A percentile compares a stretch with the other conserved stretches of the same genome.
These are phyloP conservation scores for Chenopodium album DNA, from an alignment of 148 eudicot genomes.

Conservation along the genomic window DNA sequence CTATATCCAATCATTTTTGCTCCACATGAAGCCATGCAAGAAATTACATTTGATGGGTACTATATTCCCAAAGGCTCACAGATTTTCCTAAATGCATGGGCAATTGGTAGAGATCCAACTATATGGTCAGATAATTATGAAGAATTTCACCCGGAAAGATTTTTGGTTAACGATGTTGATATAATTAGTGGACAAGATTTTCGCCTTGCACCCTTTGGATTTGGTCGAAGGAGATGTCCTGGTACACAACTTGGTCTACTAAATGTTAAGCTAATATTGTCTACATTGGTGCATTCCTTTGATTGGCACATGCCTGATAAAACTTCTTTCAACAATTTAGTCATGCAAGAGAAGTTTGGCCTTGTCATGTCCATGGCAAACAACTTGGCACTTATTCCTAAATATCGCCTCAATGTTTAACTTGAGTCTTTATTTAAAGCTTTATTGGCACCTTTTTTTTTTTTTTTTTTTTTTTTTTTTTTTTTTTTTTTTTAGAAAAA, in stretches of 20 bases:
- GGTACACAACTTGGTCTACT: conserved; percentile 38
- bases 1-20: conserved; percentile 20
- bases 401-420: conserved; percentile 15
- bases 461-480: no score
- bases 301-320: conserved; percentile 37
- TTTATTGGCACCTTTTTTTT: no score
- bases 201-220: conserved; percentile 19
- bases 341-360: conserved; percentile 27
- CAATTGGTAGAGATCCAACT: not conserved
- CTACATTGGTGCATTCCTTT: conserved; percentile 50
- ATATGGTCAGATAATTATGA: conserved; percentile 12
- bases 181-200: conserved; percentile 16
- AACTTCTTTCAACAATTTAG: conserved; percentile 3
- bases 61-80: conserved; percentile 30
- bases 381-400: conserved; percentile 14
- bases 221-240: conserved; percentile 35
- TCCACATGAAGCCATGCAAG: conserved; percentile 20
- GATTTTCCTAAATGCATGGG: conserved; percentile 7
- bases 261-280: conserved; percentile 27
- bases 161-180: not conserved
- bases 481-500: no score
- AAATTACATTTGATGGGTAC: conserved; percentile 15
- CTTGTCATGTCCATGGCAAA: conserved; percentile 23
- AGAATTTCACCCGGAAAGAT: conserved; percentile 8
- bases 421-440: no score